Evolutionary conservation across 2,329 filamentous ascomycete species (phyloP).

Genomic region (Orbilia quercus): DNA sequence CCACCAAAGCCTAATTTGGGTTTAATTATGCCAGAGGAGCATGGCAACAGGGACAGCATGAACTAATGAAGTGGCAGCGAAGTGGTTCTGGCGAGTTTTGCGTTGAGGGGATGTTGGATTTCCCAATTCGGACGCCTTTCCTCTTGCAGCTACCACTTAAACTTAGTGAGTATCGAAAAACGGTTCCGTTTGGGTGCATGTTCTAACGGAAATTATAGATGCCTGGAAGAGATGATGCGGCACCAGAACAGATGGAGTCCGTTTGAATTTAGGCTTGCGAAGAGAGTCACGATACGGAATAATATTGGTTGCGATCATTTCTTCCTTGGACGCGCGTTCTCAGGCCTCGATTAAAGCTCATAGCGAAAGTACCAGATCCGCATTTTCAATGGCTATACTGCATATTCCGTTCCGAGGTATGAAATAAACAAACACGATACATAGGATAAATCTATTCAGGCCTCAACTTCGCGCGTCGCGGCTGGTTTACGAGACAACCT

Average conservation of each 20-base stretch:
- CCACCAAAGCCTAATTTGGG: too few relatives aligned
- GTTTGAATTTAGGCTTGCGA: background rate
- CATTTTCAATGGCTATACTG: too few relatives aligned
- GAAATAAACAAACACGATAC: too few relatives aligned
- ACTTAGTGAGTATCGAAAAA: background rate
- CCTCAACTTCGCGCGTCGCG: too few relatives aligned
- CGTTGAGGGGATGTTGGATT: constrained; percentile 1
- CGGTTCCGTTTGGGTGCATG: background rate
- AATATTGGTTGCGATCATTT: background rate
- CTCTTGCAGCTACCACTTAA: background rate
- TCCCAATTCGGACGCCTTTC: background rate
- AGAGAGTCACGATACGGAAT: background rate
- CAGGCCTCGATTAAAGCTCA: background rate
- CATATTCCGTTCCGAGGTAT: too few relatives aligned
- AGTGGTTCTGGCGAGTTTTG: background rate
- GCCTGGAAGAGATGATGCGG: background rate
- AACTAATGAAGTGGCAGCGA: too few relatives aligned
- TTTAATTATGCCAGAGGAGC: too few relatives aligned
- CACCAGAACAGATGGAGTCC: background rate
- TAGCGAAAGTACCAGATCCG: too few relatives aligned
- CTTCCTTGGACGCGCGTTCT: background rate
- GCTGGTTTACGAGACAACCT: too few relatives aligned
- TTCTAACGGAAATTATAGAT: background rate
- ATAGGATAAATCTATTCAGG: too few relatives aligned
- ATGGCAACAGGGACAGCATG: too few relatives aligned